Base-by-base conservation (phyloP, 352 stramenopile genomes). In the Phytophthora crassamura region DNA sequence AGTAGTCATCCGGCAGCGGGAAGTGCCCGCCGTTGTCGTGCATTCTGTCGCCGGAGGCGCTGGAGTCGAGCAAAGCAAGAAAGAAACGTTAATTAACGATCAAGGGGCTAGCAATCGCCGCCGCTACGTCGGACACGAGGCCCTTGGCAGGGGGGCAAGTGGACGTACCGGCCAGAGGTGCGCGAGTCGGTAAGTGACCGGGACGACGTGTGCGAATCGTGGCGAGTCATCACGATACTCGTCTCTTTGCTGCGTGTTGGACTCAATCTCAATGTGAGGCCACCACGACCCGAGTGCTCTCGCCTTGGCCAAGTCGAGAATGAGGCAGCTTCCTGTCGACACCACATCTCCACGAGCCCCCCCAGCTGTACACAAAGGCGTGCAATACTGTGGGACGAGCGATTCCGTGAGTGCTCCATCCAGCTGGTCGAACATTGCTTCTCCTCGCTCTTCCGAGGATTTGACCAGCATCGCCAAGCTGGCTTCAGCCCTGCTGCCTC, bases 1-100 rank as follows among this genome's bases (percentile, higher is more conserved):
- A 87, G 42, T 72, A 79, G 52, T 60, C 62, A 20, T 78, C 71
- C 3, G 75, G 73, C 33, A 87, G 55, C 12, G 78, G 78, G 59
- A 82, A 86, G 2, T 71, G 51, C 20, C 59, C 64, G 18, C 51
- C 56, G 30, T 75, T 75, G 51, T 75, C 56, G 51, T 63, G 52
- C 57, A 76, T 63, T 5, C 25, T 43, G 28, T 60, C 30, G 18
- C 61, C 15, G 4, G 20, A 20, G 20, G 55, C 45, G 11, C 62
- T 75, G 34, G 5, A 55, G 34, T 40, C 28, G 57, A 41, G 7
- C n/a, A 46, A 49, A 58, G 22, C 18, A 15, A 62, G 41, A 35
- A 43, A 32, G 14, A 30, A 54, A 16, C 5, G 53, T 60, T 18
- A 64, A 32, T 57, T 2, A 52, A 18, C 40, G 18, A 20, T 15